Base-by-base conservation (phyloP, 2,329 filamentous ascomycete species). In the Colletotrichum viniferum region DNA sequence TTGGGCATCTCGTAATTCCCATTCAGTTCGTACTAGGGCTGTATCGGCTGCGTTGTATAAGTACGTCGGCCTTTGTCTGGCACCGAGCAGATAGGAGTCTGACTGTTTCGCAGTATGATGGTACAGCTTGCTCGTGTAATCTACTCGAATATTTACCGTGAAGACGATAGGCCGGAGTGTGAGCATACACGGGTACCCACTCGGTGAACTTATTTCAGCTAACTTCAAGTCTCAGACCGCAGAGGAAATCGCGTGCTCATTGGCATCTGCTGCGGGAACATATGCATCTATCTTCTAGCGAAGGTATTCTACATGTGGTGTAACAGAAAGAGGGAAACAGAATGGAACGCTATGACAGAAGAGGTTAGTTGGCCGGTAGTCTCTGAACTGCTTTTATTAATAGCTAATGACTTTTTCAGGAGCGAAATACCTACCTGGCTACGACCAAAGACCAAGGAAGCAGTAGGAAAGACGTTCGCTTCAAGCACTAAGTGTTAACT, bases 31-130 rank as follows among this genome's bases (percentile, higher is more conserved):
- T 13, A 91, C 90, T 7, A 85, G 92, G 8, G 90, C 92, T 2
- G 90, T 94, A 2, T 90, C 90, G 0, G 89, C 91, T 1, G 92
- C 90, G 0, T 83, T 91, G n/a, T 93, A 93, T 80, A 93, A 92
- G 74, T 76, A 38, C 12, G 69, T 48, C 32, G 6, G 32, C 60
- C 5, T 48, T 13, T 48, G 10, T 13, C 1, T 21, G 14, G 24
- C 13, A 26, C 10, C 13, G 26, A 18, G 58, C 13, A 28, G 10
- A 3, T 3, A n/a, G 8, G 14, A n/a, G 58, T 3, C 43, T 48
- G 5, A 30, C 24, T 4, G 58, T 13, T 6, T 13, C 4, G 32
- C 12, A 82, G 79, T 70, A 86, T 88, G 82, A 83, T 84, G 60
- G 85, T 88, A 6, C 88, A 90, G 78, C 79, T 86, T 2, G 86